A percentile compares a stretch with the other conserved stretches of the same genome.
phyloP scores from a whole-genome alignment of 345 rosid species.

The Eucalyptus polybractea region DNA sequence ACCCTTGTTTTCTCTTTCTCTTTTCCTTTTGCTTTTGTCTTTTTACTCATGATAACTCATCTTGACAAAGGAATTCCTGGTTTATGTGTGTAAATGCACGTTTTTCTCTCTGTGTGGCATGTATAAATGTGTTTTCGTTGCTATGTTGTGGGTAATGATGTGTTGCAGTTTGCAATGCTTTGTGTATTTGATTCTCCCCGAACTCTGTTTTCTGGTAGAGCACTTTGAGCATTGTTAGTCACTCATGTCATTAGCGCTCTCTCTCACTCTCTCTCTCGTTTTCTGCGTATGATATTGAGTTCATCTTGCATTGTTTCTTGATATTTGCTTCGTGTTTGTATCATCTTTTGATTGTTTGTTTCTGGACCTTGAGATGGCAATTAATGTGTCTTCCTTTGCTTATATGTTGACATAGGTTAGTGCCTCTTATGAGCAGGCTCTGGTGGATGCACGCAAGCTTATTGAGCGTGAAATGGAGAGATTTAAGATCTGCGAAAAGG shows the following conservation, averaged over 20 bases:
- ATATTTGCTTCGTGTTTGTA: neutral
- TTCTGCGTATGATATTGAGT: neutral
- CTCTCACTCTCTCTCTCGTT: neutral
- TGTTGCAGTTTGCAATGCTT: neutral
- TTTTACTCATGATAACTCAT: neutral
- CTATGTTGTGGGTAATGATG: neutral
- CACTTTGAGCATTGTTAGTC: neutral
- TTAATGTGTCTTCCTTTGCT: neutral
- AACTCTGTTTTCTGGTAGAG: neutral
- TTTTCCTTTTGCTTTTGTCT: neutral
- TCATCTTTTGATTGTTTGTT: neutral
- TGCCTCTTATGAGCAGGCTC: constrained; percentile 93
- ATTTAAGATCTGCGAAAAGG: constrained; percentile 96
- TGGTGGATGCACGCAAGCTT: constrained; percentile 87
- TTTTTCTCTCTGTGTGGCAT: neutral
- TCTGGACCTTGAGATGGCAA: neutral
- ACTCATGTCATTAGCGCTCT: neutral
- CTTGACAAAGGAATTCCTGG: neutral
- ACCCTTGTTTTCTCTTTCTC: neutral
- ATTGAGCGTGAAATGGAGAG: constrained; percentile 99
- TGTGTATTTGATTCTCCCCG: neutral
- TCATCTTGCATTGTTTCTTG: neutral
- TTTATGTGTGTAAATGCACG: neutral
- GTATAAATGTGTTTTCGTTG: neutral
- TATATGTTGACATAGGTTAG: constrained; percentile 54